phyloP scores from a whole-genome alignment of 176 grass and related monocot species.

The Calamus simplicifolius region DNA sequence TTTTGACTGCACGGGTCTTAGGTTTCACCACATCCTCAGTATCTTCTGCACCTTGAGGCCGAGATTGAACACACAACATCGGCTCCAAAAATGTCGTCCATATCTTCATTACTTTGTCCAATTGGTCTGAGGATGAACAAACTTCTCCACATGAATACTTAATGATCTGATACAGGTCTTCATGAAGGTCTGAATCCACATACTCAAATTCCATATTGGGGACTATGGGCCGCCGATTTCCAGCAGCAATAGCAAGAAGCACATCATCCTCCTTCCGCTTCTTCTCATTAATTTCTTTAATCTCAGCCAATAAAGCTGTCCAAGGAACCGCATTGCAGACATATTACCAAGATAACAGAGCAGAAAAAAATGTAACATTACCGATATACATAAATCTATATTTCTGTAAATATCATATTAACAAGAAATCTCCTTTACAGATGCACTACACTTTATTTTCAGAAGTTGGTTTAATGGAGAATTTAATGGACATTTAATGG shows the following conservation, averaged over 20 bases:
- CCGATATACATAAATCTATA: background rate
- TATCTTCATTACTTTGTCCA: slow-evolving; percentile 87
- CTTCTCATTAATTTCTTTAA: slow-evolving; percentile 99
- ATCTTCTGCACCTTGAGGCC: slow-evolving; percentile 35
- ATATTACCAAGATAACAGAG: slow-evolving; percentile 20
- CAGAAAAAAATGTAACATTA: background rate
- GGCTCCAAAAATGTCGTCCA: slow-evolving; percentile 89
- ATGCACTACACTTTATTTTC: too few relatives aligned
- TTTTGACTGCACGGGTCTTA: slow-evolving; percentile 53
- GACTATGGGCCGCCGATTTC: slow-evolving; percentile 70
- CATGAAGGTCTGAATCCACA: slow-evolving; percentile 66
- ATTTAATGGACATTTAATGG: too few relatives aligned
- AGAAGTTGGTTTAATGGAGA: too few relatives aligned
- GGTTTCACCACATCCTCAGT: slow-evolving; percentile 44
- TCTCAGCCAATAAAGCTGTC: slow-evolving; percentile 90
- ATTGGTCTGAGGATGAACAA: slow-evolving; percentile 72
- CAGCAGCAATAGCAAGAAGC: slow-evolving; percentile 79
- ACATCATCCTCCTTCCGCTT: slow-evolving; percentile 92
- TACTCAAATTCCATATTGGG: slow-evolving; percentile 89
- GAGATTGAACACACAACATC: slow-evolving; percentile 59
- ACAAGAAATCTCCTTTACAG: too few relatives aligned
- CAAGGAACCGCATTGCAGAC: slow-evolving; percentile 18
- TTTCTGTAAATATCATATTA: too few relatives aligned
- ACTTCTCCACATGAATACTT: slow-evolving; percentile 96
- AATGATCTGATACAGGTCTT: slow-evolving; percentile 84